phyloP scores from a whole-genome alignment of 2,329 filamentous ascomycete genomes.

The Aspergillus sclerotialis region DNA sequence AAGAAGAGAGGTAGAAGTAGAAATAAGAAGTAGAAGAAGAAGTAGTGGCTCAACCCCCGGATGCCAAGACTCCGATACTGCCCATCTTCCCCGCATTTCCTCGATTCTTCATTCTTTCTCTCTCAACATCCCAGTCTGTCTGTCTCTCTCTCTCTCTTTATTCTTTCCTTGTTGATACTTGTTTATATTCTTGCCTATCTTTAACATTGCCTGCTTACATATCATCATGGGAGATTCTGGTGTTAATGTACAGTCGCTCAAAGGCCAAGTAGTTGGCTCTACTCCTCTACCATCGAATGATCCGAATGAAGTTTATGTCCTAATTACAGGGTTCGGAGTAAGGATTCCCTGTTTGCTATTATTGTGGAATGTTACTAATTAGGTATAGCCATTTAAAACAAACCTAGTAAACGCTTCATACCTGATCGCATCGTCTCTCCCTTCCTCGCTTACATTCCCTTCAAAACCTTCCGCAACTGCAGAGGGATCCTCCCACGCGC shows the following conservation, averaged over 20 bases:
- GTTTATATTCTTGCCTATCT: no score
- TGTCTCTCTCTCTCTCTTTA: no score
- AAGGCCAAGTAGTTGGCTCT: slow-evolving; percentile 9
- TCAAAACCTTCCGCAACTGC: slow-evolving; percentile 8
- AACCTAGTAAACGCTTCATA: slow-evolving; percentile 72
- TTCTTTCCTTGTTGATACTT: no score
- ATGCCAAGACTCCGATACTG: no score
- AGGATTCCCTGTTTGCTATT: no score
- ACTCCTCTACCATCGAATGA: slow-evolving; percentile 10
- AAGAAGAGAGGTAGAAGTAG: no score
- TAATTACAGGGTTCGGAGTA: slow-evolving; percentile 32
- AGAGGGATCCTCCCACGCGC: slow-evolving; percentile 8
- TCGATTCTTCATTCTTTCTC: no score
- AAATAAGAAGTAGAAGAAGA: no score
- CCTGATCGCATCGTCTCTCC: slow-evolving; percentile 66
- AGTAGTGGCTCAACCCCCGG: no score
- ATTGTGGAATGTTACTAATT: neutral
- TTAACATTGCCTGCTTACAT: no score
- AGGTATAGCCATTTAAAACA: slow-evolving; percentile 63
- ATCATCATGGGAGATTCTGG: slow-evolving; percentile 29
- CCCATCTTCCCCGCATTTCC: no score
- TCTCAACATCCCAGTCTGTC: no score
- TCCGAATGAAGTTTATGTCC: slow-evolving; percentile 24
- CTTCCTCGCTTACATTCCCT: slow-evolving; percentile 51
- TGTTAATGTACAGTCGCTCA: slow-evolving; percentile 7